Percentiles rank a stretch among this genome's conserved stretches.
phyloP scores from a whole-genome alignment of 140 eudicot genomes.

The Stevia rebaudiana region DNA sequence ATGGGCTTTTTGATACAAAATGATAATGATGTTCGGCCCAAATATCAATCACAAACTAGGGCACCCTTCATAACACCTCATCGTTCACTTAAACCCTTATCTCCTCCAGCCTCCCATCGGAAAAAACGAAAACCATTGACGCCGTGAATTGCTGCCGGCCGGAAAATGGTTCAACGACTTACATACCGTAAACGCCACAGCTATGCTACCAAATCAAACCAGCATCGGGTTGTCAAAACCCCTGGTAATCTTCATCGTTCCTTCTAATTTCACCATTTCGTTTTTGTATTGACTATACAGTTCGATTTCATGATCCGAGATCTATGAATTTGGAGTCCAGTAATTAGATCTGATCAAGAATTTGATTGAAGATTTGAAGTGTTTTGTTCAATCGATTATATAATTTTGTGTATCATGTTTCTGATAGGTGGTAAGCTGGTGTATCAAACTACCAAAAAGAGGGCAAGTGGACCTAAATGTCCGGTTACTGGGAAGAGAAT shows the following conservation, averaged over 20 bases:
- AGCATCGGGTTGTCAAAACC: slow-evolving; percentile 10
- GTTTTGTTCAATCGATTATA: too few relatives aligned
- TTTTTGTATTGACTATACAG: background rate
- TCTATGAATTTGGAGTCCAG: background rate
- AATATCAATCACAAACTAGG: background rate
- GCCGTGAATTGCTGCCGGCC: background rate
- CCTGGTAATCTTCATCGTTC: background rate
- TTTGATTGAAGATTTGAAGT: too few relatives aligned
- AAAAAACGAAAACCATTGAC: background rate
- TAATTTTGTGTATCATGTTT: background rate
- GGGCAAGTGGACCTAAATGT: slow-evolving; percentile 84
- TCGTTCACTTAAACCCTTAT: background rate
- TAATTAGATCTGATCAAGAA: too few relatives aligned
- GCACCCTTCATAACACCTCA: slow-evolving; percentile 1
- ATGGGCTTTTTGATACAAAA: too few relatives aligned
- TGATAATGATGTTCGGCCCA: too few relatives aligned
- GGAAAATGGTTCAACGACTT: slow-evolving; percentile 16
- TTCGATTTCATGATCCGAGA: background rate
- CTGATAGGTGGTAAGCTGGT: slow-evolving; percentile 56
- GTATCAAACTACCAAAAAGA: slow-evolving; percentile 70
- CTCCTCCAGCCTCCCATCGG: slow-evolving; percentile 4
- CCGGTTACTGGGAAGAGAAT: slow-evolving; percentile 91
- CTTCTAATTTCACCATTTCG: background rate
- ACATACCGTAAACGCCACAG: slow-evolving; percentile 12
- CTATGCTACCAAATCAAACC: slow-evolving; percentile 10